A percentile compares a stretch with the other conserved stretches of the same genome.
Evolutionary conservation across 192 early-diverging fungal species (phyloP).

Genomic region (Umbelopsis isabellina): DNA sequence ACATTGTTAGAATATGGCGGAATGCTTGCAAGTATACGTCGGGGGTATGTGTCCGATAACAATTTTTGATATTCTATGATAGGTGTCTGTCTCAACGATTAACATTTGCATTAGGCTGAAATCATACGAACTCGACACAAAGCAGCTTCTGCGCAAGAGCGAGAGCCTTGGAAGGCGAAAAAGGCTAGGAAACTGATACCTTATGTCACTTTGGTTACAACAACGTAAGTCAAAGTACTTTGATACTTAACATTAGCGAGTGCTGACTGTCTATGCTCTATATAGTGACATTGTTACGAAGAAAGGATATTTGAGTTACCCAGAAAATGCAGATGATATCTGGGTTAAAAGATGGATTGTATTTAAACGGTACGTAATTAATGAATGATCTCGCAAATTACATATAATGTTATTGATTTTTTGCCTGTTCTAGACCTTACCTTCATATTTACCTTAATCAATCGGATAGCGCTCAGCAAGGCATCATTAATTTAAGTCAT

Average conservation of each 20-base stretch:
- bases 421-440: slow-evolving; percentile 61
- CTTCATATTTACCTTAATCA: slow-evolving; percentile 74
- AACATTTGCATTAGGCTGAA: neutral
- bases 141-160: slow-evolving; percentile 28
- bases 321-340: slow-evolving; percentile 57
- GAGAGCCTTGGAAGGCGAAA: slow-evolving; percentile 21
- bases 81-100: neutral
- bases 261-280: slow-evolving; percentile 18
- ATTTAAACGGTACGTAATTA: slow-evolving; percentile 53
- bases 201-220: slow-evolving; percentile 40
- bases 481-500: slow-evolving; percentile 71
- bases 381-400: neutral
- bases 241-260: slow-evolving; percentile 4
- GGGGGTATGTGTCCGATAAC: neutral
- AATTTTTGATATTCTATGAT: neutral
- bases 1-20: neutral
- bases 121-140: neutral
- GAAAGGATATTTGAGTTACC: slow-evolving; percentile 54
- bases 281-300: slow-evolving; percentile 54
- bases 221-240: slow-evolving; percentile 33
- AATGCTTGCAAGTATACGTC: neutral
- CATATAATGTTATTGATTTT: neutral
- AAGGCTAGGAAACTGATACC: slow-evolving; percentile 43
- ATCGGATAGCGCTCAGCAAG: slow-evolving; percentile 64
- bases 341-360: slow-evolving; percentile 85